phyloP scores from a whole-genome alignment of 202 grass and related monocot genomes.

The Setaria viridis region DNA sequence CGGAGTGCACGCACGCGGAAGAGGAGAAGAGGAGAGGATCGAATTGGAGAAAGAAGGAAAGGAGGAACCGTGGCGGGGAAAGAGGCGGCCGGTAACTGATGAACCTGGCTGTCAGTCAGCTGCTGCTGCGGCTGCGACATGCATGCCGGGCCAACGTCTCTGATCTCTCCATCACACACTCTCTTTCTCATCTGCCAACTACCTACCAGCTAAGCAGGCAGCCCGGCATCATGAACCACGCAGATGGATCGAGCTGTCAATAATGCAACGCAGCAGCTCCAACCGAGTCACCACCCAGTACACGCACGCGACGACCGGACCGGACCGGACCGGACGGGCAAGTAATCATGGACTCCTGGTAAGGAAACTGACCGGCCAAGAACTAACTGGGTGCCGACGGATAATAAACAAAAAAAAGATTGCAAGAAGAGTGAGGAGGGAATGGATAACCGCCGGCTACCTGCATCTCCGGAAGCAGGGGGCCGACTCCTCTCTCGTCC shows the following conservation, averaged over 20 bases:
- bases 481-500: neutral
- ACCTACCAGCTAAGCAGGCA: neutral
- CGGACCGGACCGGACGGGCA: neutral
- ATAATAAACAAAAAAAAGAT: neutral
- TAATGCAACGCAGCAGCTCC: neutral
- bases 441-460: neutral
- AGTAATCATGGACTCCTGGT: neutral
- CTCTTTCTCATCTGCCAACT: constrained; percentile 22
- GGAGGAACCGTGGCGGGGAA: neutral
- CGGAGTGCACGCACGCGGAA: neutral
- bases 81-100: neutral
- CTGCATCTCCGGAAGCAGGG: constrained; percentile 23
- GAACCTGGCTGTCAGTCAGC: neutral
- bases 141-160: neutral
- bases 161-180: neutral
- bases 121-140: neutral
- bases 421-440: neutral
- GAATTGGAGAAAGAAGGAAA: neutral
- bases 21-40: neutral
- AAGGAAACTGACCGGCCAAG: neutral
- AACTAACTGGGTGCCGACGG: neutral
- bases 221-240: neutral
- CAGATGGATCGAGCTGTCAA: neutral
- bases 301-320: neutral
- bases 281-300: neutral